Evolutionary conservation across 495 filamentous ascomycete species (phyloP).

Genomic region (Aspergillus egyptiacus): DNA sequence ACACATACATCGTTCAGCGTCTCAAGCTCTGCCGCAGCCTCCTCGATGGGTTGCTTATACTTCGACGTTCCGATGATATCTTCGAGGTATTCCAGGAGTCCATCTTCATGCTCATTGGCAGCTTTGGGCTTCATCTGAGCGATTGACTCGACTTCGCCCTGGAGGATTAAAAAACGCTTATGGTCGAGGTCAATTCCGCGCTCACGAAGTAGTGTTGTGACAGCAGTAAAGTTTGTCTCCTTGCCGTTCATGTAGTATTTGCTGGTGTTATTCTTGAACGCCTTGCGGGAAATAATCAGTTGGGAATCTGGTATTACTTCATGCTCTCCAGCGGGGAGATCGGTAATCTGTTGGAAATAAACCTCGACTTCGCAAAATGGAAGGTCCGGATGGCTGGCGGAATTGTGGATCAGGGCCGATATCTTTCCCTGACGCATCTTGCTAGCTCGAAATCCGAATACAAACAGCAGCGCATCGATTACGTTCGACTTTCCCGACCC

Average conservation of each 20-base stretch:
- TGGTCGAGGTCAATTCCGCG: slow-evolving; percentile 93
- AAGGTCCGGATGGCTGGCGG: slow-evolving; percentile 74
- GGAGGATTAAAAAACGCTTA: slow-evolving; percentile 94
- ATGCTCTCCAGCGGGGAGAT: slow-evolving; percentile 66
- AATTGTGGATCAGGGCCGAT: slow-evolving; percentile 95
- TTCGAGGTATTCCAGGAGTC: slow-evolving; percentile 91
- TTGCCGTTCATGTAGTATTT: slow-evolving; percentile 93
- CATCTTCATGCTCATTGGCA: slow-evolving; percentile 88
- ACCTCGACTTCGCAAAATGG: slow-evolving; percentile 93
- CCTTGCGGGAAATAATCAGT: slow-evolving; percentile 81
- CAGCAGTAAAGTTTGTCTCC: slow-evolving; percentile 82
- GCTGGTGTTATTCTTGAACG: slow-evolving; percentile 96
- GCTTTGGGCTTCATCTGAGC: slow-evolving; percentile 99
- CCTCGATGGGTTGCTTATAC: slow-evolving; percentile 95
- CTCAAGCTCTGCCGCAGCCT: slow-evolving; percentile 82
- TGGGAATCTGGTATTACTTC: slow-evolving; percentile 75
- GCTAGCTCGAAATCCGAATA: slow-evolving; percentile 96
- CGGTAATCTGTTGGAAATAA: slow-evolving; percentile 90
- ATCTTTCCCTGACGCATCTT: slow-evolving; percentile 99
- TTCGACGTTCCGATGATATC: slow-evolving; percentile 98
- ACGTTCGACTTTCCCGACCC: slow-evolving; percentile 98
- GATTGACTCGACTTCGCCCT: slow-evolving; percentile 97
- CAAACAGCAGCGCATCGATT: slow-evolving; percentile 94
- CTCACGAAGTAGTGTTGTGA: slow-evolving; percentile 82
- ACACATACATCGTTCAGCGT: slow-evolving; percentile 87